A percentile compares a stretch with the other conserved stretches of the same genome.
Evolutionary conservation across 352 stramenopile species (phyloP).

Genomic region (Lagenidium giganteum): DNA sequence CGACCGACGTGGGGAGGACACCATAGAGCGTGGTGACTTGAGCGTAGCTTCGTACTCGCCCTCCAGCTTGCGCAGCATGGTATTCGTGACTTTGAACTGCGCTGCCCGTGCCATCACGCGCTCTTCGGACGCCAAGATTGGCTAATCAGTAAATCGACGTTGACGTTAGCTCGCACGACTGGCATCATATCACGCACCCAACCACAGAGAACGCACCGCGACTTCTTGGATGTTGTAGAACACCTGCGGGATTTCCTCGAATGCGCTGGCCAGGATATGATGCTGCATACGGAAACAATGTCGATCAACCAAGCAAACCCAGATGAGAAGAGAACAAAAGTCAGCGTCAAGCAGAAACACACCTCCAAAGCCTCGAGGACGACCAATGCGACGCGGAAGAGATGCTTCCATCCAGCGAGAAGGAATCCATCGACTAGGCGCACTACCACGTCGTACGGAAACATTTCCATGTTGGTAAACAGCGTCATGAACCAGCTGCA

Average conservation of each 20-base stretch:
- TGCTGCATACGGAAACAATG: conserved; percentile 10
- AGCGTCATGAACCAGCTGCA: conserved; percentile 82
- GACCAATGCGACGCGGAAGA: conserved; percentile 58
- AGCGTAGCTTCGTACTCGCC: conserved; percentile 4
- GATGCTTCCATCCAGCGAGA: conserved; percentile 65
- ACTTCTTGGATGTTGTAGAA: conserved; percentile 66
- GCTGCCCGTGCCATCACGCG: conserved; percentile 17
- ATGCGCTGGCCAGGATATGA: conserved; percentile 49
- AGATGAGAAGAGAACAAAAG: not conserved
- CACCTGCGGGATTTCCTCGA: conserved; percentile 71
- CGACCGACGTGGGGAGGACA: no score
- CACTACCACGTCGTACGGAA: conserved; percentile 50
- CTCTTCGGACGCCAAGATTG: conserved; percentile 17
- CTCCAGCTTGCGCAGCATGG: no score
- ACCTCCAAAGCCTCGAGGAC: conserved; percentile 54
- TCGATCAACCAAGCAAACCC: no score
- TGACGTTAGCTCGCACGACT: not conserved
- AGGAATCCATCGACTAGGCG: conserved; percentile 62
- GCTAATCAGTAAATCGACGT: conserved; percentile 23
- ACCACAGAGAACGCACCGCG: conserved; percentile 24
- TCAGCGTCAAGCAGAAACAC: not conserved
- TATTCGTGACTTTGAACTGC: conserved; percentile 25
- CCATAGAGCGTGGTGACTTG: no score
- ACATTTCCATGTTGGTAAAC: conserved; percentile 69
- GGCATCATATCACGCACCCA: not conserved